Percentiles rank a stretch among this genome's conserved stretches.
These are phyloP conservation scores for Clarireedia sp. DNA, from an alignment of 2,329 filamentous ascomycete species.

Conservation along the genomic window DNA sequence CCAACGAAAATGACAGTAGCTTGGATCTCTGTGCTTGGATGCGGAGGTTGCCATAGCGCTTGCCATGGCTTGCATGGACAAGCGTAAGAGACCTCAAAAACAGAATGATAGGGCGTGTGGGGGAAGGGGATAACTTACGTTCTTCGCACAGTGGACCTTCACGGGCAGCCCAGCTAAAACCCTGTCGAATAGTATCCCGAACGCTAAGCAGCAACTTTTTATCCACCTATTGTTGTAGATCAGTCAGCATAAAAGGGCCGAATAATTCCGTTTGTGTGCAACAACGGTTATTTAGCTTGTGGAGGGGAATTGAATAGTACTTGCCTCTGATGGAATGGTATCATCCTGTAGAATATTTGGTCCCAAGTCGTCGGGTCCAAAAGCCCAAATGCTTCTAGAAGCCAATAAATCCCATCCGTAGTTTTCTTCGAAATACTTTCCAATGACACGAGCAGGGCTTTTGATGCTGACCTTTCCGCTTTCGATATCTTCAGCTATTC, in stretches of 20 bases:
- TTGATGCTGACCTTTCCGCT: conserved; percentile 82
- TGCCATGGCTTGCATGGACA: not conserved
- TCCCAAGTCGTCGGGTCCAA: conserved; percentile 89
- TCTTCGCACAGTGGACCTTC: conserved; percentile 98
- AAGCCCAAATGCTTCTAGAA: conserved; percentile 94
- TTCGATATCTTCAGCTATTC: conserved; percentile 92
- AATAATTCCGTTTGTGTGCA: conserved; percentile 10
- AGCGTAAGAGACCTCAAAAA: not conserved
- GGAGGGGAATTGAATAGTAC: conserved; percentile 24
- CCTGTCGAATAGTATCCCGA: conserved; percentile 87
- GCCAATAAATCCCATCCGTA: conserved; percentile 96
- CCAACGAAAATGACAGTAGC: conserved; percentile 14
- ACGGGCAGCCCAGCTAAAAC: conserved; percentile 91
- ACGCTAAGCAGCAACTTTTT: conserved; percentile 83
- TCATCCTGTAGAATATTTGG: conserved; percentile 97
- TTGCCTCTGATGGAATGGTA: conserved; percentile 78
- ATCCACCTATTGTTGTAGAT: conserved; percentile 56
- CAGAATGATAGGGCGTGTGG: not conserved
- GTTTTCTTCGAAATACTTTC: conserved; percentile 94
- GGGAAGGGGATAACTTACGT: conserved; percentile 50
- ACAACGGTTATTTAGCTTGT: not conserved
- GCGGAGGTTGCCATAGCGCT: conserved; percentile 6
- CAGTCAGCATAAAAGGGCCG: conserved; percentile 24
- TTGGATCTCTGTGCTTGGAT: not conserved
- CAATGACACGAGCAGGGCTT: conserved; percentile 85